Conservation (phyloP, 805 yeast species). For the Zygotorulaspora florentina region DNA sequence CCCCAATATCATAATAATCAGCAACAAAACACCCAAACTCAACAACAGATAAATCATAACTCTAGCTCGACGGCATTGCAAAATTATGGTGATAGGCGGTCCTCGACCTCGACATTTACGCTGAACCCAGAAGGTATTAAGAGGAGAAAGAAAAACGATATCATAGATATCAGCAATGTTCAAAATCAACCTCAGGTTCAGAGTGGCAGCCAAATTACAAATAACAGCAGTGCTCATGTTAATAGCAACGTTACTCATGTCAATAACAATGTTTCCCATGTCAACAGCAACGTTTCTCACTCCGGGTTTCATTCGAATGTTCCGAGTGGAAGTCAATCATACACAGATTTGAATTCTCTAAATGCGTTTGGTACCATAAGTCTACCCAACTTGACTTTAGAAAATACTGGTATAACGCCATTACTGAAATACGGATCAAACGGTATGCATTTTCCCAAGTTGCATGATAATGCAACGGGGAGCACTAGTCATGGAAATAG, state of each 20-base stretch:
- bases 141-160: slow-evolving; percentile 19
- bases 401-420: slow-evolving; percentile 19
- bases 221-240: too few species aligned
- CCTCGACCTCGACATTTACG: slow-evolving; percentile 20
- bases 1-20: neutral
- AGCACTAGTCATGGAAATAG: neutral
- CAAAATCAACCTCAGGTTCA: neutral
- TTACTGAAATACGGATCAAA: slow-evolving; percentile 7
- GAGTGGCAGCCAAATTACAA: too few species aligned
- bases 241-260: too few species aligned
- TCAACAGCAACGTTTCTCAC: slow-evolving; percentile 1
- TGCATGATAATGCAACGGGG: neutral
- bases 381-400: slow-evolving; percentile 22
- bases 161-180: neutral
- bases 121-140: slow-evolving; percentile 35
- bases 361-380: slow-evolving; percentile 18
- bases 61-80: slow-evolving; percentile 5
- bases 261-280: neutral
- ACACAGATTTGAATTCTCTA: slow-evolving; percentile 13
- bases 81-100: slow-evolving; percentile 6
- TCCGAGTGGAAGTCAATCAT: slow-evolving; percentile 15
- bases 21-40: slow-evolving; percentile 3
- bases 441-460: slow-evolving; percentile 5
- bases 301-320: slow-evolving; percentile 10
- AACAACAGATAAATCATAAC: slow-evolving; percentile 2